These are phyloP conservation scores for Paecilomyces fulvus DNA, from an alignment of 2,329 filamentous ascomycete species.

Conservation along the genomic window DNA sequence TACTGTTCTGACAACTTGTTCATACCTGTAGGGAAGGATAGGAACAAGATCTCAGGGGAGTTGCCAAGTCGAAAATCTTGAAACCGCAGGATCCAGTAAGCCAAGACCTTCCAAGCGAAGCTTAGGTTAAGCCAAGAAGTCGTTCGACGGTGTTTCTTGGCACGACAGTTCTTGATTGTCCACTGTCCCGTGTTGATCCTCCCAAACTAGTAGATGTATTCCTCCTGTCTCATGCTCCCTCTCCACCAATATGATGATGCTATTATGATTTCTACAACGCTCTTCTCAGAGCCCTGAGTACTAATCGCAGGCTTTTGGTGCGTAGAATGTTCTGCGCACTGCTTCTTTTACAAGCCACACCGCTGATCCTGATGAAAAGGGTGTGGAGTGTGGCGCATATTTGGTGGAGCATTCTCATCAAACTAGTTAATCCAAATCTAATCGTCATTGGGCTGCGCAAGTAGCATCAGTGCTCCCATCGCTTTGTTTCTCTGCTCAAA, in stretches of 20 bases:
- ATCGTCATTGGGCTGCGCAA: not conserved
- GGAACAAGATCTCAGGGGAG: not conserved
- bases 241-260: not conserved
- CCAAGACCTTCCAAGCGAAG: not conserved
- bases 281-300: not conserved
- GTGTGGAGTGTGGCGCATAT: not conserved
- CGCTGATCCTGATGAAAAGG: not conserved
- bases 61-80: not conserved
- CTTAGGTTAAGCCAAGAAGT: not conserved
- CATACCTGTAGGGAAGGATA: not conserved
- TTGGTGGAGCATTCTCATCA: not conserved
- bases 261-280: not conserved
- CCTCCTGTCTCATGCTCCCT: not conserved
- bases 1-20: not conserved
- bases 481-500: too few relatives aligned
- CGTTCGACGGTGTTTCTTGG: not conserved
- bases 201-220: not conserved
- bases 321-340: not conserved
- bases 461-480: not conserved
- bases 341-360: not conserved
- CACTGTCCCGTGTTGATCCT: not conserved
- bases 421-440: not conserved
- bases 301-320: not conserved
- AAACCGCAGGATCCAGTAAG: not conserved
- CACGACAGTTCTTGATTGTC: not conserved